Conservation (phyloP, 805 yeast genomes). For the Zygosaccharomyces bailii region DNA sequence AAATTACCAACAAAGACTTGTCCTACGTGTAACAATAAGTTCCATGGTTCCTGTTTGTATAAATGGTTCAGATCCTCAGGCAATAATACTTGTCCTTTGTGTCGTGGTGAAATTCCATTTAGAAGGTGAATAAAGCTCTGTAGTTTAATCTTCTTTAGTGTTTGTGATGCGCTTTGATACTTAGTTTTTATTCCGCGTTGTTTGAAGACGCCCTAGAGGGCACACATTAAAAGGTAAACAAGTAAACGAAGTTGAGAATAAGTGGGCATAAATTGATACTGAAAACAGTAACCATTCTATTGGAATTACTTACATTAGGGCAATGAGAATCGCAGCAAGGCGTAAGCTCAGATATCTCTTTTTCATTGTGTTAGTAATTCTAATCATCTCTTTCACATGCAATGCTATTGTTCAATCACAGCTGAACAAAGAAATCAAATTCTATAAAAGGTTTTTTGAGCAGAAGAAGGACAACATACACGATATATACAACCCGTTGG, state of each 20-base stretch:
- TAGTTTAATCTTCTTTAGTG: background rate
- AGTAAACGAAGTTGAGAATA: too few species aligned
- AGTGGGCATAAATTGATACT: too few species aligned
- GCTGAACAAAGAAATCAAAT: constrained; percentile 29
- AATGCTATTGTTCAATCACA: constrained; percentile 30
- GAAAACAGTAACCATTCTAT: too few species aligned
- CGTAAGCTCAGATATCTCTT: constrained; percentile 24
- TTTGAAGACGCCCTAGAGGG: too few species aligned
- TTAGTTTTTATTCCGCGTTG: too few species aligned
- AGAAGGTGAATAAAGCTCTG: constrained; percentile 21
- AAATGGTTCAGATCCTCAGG: constrained; percentile 97
- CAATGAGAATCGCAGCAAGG: constrained; percentile 24
- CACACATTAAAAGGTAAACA: background rate
- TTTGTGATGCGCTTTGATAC: background rate
- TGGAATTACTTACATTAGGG: too few species aligned
- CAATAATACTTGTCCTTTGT: constrained; percentile 88
- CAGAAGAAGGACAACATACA: constrained; percentile 27
- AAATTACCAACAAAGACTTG: constrained; percentile 87
- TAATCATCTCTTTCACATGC: constrained; percentile 16
- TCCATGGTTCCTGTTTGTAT: constrained; percentile 93
- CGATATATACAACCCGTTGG: constrained; percentile 28
- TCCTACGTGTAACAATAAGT: constrained; percentile 85
- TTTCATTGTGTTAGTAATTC: constrained; percentile 10
- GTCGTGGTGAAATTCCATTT: constrained; percentile 51
- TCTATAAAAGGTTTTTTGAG: constrained; percentile 29